Percentiles rank a stretch among this genome's conserved stretches.
These are phyloP conservation scores for Artemisia annua DNA, from an alignment of 129 eudicot genomes.

Conservation along the genomic window DNA sequence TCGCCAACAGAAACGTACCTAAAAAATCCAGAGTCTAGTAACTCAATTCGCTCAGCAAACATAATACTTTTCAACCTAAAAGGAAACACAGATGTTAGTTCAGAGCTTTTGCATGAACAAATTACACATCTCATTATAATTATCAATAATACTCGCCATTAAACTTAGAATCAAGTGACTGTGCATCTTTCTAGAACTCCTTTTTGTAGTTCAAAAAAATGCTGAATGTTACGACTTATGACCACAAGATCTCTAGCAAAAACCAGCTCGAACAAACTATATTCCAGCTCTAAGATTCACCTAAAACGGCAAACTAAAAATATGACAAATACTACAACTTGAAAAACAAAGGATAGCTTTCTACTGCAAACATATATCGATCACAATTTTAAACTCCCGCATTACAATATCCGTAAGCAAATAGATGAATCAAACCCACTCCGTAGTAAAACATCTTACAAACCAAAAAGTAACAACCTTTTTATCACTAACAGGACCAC, in stretches of 20 bases:
- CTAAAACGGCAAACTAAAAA: background rate
- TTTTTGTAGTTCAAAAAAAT: background rate
- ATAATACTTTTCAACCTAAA: slow-evolving; percentile 34
- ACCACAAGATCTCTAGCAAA: background rate
- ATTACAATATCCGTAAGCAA: background rate
- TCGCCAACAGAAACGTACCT: slow-evolving; percentile 23
- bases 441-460: background rate
- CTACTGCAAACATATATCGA: background rate
- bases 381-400: background rate
- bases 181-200: too few relatives aligned
- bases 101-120: background rate
- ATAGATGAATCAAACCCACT: background rate
- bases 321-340: background rate
- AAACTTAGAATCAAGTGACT: background rate
- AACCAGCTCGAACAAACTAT: background rate
- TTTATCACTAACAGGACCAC: too few relatives aligned
- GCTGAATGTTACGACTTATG: background rate
- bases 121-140: background rate
- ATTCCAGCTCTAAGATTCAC: background rate
- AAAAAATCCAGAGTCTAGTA: slow-evolving; percentile 29
- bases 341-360: background rate
- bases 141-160: background rate
- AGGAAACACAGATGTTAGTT: slow-evolving; percentile 4
- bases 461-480: slow-evolving; percentile 7
- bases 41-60: slow-evolving; percentile 33